These are phyloP conservation scores for Aechmea fasciata DNA, from an alignment of 176 grass and related monocot genomes.

Conservation along the genomic window DNA sequence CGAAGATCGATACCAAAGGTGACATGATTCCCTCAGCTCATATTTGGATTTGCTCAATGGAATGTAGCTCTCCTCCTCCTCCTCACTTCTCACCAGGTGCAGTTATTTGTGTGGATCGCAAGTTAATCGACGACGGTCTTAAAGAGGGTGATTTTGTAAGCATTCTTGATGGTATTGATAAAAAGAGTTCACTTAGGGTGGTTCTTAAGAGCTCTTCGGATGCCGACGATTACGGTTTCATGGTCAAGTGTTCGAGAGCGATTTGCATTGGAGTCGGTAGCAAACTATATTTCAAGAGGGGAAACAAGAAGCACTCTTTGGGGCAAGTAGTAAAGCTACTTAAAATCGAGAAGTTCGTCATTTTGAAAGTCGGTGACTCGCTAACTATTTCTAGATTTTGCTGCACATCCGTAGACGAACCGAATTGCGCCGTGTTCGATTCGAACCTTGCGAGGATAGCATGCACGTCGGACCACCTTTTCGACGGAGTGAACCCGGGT, in stretches of 20 bases:
- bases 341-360: neutral
- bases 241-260: slow-evolving; percentile 1
- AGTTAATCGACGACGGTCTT: neutral
- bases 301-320: neutral
- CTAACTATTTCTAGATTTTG: slow-evolving; percentile 9
- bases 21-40: slow-evolving; percentile 6
- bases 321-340: slow-evolving; percentile 13
- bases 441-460: slow-evolving; percentile 1
- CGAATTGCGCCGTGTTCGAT: neutral
- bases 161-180: slow-evolving; percentile 8
- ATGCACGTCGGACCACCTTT: slow-evolving; percentile 7
- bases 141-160: slow-evolving; percentile 1
- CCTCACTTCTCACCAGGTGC: neutral
- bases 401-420: neutral
- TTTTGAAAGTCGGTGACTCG: slow-evolving; percentile 10
- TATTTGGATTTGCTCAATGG: slow-evolving; percentile 6
- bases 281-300: slow-evolving; percentile 6
- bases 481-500: slow-evolving; percentile 2
- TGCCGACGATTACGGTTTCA: slow-evolving; percentile 1
- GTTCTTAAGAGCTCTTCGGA: neutral
- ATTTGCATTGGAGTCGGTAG: slow-evolving; percentile 5
- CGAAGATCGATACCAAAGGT: slow-evolving; percentile 7
- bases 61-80: slow-evolving; percentile 6
- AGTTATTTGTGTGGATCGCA: slow-evolving; percentile 4
- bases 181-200: slow-evolving; percentile 2